Percentiles rank a stretch among this genome's conserved stretches.
Evolutionary conservation across 2,329 filamentous ascomycete species (phyloP).

Genomic region (Plectosphaerella plurivora): DNA sequence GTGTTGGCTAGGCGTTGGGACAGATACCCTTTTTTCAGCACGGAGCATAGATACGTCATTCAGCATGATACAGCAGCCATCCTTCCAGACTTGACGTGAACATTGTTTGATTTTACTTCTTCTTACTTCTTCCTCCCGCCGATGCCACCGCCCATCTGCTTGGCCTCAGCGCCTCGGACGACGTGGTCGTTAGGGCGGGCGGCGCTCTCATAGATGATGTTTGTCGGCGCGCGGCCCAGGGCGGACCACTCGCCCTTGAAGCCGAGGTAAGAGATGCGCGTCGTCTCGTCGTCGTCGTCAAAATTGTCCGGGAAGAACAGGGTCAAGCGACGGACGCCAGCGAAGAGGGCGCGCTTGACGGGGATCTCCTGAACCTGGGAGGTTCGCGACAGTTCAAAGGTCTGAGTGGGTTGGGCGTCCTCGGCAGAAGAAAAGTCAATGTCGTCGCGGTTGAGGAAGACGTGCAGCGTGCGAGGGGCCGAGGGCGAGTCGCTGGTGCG

Average conservation of each 20-base stretch:
- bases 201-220: conserved; percentile 89
- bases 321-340: conserved; percentile 73
- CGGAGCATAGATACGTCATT: too few species aligned
- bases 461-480: conserved; percentile 77
- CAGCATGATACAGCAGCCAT: too few species aligned
- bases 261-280: conserved; percentile 67
- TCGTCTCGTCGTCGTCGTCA: conserved; percentile 78
- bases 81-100: too few species aligned
- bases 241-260: conserved; percentile 77
- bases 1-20: too few species aligned
- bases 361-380: conserved; percentile 81
- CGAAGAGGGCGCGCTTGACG: conserved; percentile 84
- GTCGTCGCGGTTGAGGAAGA: conserved; percentile 83
- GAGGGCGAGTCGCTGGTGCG: conserved; percentile 67
- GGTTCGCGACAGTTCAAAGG: conserved; percentile 71
- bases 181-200: conserved; percentile 87
- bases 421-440: conserved; percentile 78
- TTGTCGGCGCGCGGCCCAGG: conserved; percentile 73
- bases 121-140: conserved; percentile 25
- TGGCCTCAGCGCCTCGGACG: conserved; percentile 52
- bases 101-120: too few species aligned
- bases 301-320: conserved; percentile 95
- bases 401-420: conserved; percentile 68
- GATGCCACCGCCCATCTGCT: conserved; percentile 51
- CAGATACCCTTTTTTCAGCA: too few species aligned